Evolutionary conservation across 1,284 basidiomycete genomes (phyloP).

Genomic region (Ceratobasidium papillatum): DNA sequence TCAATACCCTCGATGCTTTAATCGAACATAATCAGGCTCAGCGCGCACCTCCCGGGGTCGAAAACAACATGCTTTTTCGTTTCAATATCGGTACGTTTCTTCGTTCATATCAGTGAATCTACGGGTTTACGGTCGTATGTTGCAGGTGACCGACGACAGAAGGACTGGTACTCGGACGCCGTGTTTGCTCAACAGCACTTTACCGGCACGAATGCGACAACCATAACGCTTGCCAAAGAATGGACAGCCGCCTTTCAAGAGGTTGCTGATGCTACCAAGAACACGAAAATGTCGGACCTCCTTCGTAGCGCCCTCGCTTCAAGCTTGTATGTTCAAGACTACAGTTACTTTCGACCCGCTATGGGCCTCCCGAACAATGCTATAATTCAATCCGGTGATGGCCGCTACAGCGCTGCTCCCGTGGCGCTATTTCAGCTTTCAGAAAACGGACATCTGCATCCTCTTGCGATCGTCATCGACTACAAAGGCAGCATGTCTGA

Average conservation of each 20-base stretch:
- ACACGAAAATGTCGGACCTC: not conserved
- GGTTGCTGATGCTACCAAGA: constrained; percentile 20
- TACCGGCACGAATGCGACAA: constrained; percentile 37
- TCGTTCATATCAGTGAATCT: not conserved
- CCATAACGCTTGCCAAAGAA: constrained; percentile 25
- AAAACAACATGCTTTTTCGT: constrained; percentile 7
- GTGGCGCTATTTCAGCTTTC: constrained; percentile 26
- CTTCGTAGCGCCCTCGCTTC: not conserved
- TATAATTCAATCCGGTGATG: too few species aligned
- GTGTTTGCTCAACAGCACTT: constrained; percentile 42
- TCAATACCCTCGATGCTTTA: not conserved
- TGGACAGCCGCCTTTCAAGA: constrained; percentile 24
- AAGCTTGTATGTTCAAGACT: constrained; percentile 39
- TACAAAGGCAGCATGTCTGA: constrained; percentile 31
- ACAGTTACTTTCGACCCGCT: constrained; percentile 40
- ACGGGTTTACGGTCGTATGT: not conserved
- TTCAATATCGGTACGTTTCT: not conserved
- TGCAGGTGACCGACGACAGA: not conserved
- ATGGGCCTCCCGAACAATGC: not conserved
- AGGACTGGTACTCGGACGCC: constrained; percentile 41
- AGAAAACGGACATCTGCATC: constrained; percentile 27
- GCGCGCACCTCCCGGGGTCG: not conserved
- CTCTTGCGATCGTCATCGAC: constrained; percentile 38
- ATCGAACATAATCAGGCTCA: not conserved
- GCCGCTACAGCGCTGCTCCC: constrained; percentile 26